Conservation (phyloP, 495 filamentous ascomycete species). For the Podospora pseudoanserina region DNA sequence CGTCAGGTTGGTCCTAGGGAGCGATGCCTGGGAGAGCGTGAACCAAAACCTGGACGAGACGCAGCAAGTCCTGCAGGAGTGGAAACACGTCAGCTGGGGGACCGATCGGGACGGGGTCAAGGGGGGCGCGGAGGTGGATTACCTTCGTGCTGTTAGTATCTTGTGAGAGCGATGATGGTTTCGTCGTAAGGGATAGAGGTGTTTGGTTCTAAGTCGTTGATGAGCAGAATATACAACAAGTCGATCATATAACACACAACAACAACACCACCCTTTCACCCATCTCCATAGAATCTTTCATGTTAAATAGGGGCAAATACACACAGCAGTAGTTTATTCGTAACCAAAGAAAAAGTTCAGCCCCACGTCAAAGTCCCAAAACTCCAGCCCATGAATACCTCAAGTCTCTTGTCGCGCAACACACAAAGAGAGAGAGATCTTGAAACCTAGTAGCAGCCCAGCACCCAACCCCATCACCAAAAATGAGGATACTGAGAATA, state of each 20-base stretch:
- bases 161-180: neutral
- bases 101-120: conserved; percentile 23
- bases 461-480: neutral
- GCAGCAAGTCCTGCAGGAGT: conserved; percentile 16
- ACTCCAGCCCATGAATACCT: neutral
- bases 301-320: too few relatives aligned
- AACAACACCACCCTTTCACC: too few relatives aligned
- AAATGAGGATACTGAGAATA: neutral
- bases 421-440: neutral
- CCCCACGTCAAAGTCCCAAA: neutral
- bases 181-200: too few relatives aligned
- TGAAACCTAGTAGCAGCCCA: neutral
- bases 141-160: conserved; percentile 10
- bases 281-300: too few relatives aligned
- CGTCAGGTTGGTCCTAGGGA: conserved; percentile 23
- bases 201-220: too few relatives aligned
- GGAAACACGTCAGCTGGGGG: conserved; percentile 22
- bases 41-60: conserved; percentile 24
- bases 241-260: too few relatives aligned
- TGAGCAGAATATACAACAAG: too few relatives aligned
- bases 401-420: neutral
- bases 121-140: conserved; percentile 12
- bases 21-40: conserved; percentile 20
- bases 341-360: neutral
- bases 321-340: neutral